Base-by-base conservation (phyloP, 495 filamentous ascomycete genomes). In the Aspergillus campestris region DNA sequence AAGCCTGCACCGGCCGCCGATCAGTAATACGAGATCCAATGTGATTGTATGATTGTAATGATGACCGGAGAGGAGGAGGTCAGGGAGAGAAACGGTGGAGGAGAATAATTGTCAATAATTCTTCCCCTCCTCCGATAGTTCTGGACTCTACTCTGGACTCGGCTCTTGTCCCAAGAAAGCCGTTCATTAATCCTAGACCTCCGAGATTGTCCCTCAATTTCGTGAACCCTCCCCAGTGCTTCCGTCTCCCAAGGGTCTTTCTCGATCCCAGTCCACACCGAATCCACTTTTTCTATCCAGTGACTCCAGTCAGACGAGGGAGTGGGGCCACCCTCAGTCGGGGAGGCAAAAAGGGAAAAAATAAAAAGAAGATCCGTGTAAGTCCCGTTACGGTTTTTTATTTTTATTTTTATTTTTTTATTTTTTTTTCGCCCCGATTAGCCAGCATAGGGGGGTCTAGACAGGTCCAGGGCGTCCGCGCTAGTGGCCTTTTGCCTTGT, bases 401-500 rank as follows among this genome's bases (percentile, higher is more conserved):
- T 32, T 37, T 28, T 27, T 34, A 36, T 37, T 15, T 11, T 18
- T 38, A 37, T 41, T 37, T 34, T 35, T 37, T 15, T 11, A 14
- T 38, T 32, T 41, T 37, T 34, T 35, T 31, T 32, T 44, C 47
- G 49, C 46, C 40, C 50, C 42, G 53, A 57, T 57, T 50, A 53
- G 47, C 54, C 54, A 57, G 50, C 50, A 53, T 51, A 31, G 29
- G 34, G 34, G 35, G 53, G 54, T 42, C 54, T 57, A 57, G 54
- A 57, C 48, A 49, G 41, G 53, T 48, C 53, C 44, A 42, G 34
- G 49, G 46, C 33, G 37, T 49, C 33, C 18, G 18, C 18, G 18
- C 18, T 24, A 24, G 18, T 24, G 18, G 18, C 18, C 15, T 34
- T 11, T 43, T 13, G 40, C 29, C 13, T 15, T 38, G 36, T 14